phyloP scores from a whole-genome alignment of 2,329 filamentous ascomycete species.

The Atkinsonella hypoxylon region DNA sequence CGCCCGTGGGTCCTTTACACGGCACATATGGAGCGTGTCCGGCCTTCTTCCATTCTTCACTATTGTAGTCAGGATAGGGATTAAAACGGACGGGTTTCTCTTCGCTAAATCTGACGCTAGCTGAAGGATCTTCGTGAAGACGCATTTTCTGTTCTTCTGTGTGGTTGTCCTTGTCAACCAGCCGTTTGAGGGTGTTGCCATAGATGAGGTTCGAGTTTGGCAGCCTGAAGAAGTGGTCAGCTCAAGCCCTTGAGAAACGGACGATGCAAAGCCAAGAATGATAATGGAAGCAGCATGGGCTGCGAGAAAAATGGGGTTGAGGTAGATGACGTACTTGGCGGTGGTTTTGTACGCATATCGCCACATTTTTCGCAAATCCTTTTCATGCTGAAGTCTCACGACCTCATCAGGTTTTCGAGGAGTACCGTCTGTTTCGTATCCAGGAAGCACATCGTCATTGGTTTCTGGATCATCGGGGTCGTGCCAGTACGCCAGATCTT shows the following conservation, averaged over 20 bases:
- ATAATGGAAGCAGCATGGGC: neutral
- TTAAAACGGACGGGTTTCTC: slow-evolving; percentile 47
- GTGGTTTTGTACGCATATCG: slow-evolving; percentile 28
- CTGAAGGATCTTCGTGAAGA: slow-evolving; percentile 22
- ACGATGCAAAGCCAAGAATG: neutral
- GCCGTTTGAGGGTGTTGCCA: slow-evolving; percentile 39
- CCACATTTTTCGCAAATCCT: slow-evolving; percentile 31
- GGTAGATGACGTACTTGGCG: slow-evolving; percentile 24
- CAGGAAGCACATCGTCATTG: slow-evolving; percentile 22
- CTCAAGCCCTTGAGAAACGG: neutral
- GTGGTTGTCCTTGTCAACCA: slow-evolving; percentile 29
- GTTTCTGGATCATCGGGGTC: slow-evolving; percentile 25
- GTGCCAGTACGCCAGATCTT: slow-evolving; percentile 23
- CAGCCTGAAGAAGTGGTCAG: slow-evolving; percentile 16
- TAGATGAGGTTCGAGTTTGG: slow-evolving; percentile 41
- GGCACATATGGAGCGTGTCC: slow-evolving; percentile 47
- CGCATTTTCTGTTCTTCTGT: slow-evolving; percentile 18
- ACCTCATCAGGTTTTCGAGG: slow-evolving; percentile 19
- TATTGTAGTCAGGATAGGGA: slow-evolving; percentile 62
- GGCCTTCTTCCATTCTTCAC: slow-evolving; percentile 41
- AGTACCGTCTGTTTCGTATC: slow-evolving; percentile 26
- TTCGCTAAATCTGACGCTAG: slow-evolving; percentile 26
- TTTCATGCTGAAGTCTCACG: slow-evolving; percentile 25
- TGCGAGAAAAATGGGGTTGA: neutral
- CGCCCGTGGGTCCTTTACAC: slow-evolving; percentile 56